Evolutionary conservation across 1,284 basidiomycete species (phyloP).

Genomic region (Sanghuangporus baumii): DNA sequence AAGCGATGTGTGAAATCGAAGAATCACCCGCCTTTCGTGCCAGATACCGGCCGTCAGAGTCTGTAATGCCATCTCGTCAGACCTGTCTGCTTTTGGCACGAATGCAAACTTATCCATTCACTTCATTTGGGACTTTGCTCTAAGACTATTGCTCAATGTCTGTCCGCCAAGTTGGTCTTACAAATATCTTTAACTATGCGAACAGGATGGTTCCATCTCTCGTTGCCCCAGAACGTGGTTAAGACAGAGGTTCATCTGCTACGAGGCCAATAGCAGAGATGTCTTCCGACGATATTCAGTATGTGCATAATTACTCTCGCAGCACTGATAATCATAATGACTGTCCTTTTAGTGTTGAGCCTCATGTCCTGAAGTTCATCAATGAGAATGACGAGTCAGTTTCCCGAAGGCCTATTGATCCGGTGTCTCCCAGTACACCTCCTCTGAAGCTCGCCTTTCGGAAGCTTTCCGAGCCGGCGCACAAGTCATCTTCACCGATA

Average conservation of each 20-base stretch:
- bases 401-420: background rate
- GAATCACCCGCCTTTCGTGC: no score
- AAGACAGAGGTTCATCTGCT: background rate
- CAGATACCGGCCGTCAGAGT: no score
- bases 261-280: background rate
- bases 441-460: background rate
- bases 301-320: background rate
- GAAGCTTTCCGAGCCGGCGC: constrained; percentile 5
- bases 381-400: background rate
- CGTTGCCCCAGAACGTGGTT: background rate
- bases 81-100: background rate
- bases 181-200: background rate
- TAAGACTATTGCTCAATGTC: background rate
- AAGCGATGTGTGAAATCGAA: no score
- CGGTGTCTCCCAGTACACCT: background rate
- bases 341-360: background rate
- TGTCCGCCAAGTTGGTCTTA: background rate
- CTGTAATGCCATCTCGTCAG: background rate
- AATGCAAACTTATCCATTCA: background rate
- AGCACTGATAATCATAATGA: background rate
- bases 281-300: background rate
- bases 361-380: constrained; percentile 2
- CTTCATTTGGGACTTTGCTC: background rate
- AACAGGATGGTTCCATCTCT: background rate
- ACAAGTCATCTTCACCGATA: background rate